Base-by-base conservation (phyloP, 139 green algal species). In the Picochlorum sp. region DNA sequence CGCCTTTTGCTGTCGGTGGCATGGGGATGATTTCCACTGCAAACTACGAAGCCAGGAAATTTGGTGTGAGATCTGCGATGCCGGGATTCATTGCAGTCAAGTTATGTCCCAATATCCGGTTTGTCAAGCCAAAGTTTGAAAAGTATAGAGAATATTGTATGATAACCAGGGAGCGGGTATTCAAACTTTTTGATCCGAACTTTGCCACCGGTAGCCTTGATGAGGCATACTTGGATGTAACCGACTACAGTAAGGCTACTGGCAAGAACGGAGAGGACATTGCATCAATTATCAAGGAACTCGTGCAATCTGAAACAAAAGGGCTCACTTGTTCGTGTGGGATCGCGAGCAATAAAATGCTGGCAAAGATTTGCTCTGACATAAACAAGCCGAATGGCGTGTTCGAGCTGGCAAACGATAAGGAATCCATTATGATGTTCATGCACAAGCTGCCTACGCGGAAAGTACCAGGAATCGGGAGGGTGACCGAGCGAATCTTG, bases 11-110 rank as follows among this genome's bases (percentile, higher is more conserved):
- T 3, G 85, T 96, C 12, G 88, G 88, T 8, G 82, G 83, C 31
- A 83, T 88, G 3, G 72, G 78, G 49, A 96, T 96, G 89, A 90
- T 95, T 31, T 75, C 56, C 36, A 96, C 89, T 0, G 88, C 89
- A 25, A 94, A 87, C 70, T 96, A 96, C 55, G 57, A 63, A 35
- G 82, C 82, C 0, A 64, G 83, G 30, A 81, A 78, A 53, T 94
- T 74, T 76, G 89, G 89, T 13, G 86, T 96, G 32, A 77, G 89
- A 3, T 72, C 51, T 18, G 87, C 87, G 8, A 95, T 95, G 87
- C 87, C 87, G 18, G 69, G 69, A 18, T 96, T 96, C 75, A 94
- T 96, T 18, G 89, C 60, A 12, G 61, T 75, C 12, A 59, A 69
- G 39, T 73, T 96, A 7, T 96, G 85, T 68, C 82, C 85, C 0